Conservation (phyloP, 192 early-diverging fungal species). For the Coemansia sp. region DNA sequence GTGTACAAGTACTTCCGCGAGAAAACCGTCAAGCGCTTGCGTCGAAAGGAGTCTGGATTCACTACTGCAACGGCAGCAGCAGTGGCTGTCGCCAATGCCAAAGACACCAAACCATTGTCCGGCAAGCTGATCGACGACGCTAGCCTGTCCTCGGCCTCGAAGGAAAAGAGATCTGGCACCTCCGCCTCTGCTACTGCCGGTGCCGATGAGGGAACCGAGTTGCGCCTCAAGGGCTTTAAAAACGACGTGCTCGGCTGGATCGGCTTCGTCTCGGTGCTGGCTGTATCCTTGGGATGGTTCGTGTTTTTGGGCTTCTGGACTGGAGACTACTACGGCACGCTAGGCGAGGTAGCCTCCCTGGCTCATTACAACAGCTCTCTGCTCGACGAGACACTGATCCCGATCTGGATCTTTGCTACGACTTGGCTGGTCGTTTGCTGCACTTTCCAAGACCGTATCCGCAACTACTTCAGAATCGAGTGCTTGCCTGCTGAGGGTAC, state of each 20-base stretch:
- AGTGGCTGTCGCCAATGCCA: constrained; percentile 5
- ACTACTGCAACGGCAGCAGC: constrained; percentile 22
- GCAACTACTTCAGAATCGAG: constrained; percentile 62
- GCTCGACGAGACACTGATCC: constrained; percentile 50
- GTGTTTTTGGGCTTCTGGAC: constrained; percentile 47
- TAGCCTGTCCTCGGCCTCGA: constrained; percentile 10
- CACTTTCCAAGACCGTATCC: constrained; percentile 42
- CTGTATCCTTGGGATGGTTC: constrained; percentile 47
- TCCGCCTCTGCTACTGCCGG: constrained; percentile 10
- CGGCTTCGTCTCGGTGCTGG: constrained; percentile 37
- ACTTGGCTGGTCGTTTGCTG: constrained; percentile 51
- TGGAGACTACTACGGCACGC: constrained; percentile 61
- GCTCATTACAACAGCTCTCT: constrained; percentile 59
- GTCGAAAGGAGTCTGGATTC: constrained; percentile 30
- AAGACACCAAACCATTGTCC: constrained; percentile 25
- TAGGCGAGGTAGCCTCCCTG: constrained; percentile 62
- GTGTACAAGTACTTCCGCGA: constrained; percentile 50
- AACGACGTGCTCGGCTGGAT: constrained; percentile 53
- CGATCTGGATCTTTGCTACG: constrained; percentile 58
- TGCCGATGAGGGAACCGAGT: constrained; percentile 2
- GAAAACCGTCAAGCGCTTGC: constrained; percentile 20
- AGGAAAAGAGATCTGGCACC: constrained; percentile 7
- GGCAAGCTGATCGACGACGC: not conserved
- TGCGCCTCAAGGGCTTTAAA: constrained; percentile 42
- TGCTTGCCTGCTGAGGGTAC: constrained; percentile 49